Evolutionary conservation across 305 asterid genomes (phyloP).

Genomic region (Andrographis paniculata): DNA sequence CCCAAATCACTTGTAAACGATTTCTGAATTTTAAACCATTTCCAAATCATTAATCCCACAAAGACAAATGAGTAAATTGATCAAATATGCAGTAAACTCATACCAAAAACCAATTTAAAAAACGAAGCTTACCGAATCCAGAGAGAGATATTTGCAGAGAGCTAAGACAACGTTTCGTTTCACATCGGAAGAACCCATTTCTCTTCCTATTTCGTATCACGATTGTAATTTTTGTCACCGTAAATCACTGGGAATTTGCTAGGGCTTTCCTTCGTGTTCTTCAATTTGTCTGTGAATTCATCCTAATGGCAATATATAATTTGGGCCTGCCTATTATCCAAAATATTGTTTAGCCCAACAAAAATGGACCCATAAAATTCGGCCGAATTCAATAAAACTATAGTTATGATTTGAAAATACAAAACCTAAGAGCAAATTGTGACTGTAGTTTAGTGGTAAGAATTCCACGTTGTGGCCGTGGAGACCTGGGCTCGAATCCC

Average conservation of each 20-base stretch:
- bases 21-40: conserved; percentile 33
- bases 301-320: not conserved
- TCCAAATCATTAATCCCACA: conserved; percentile 1
- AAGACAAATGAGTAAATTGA: too few relatives aligned
- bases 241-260: not conserved
- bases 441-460: conserved; percentile 99
- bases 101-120: too few relatives aligned
- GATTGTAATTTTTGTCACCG: too few relatives aligned
- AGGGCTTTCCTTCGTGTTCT: not conserved
- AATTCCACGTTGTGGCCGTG: conserved; percentile 99
- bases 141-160: conserved; percentile 37
- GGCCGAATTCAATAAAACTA: too few relatives aligned
- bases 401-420: too few relatives aligned
- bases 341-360: not conserved
- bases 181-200: conserved; percentile 33
- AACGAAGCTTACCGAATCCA: conserved; percentile 38
- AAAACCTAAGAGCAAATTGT: conserved; percentile 15
- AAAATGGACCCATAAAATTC: not conserved
- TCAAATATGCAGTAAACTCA: too few relatives aligned
- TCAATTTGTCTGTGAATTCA: not conserved
- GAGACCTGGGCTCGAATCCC: conserved; percentile 99
- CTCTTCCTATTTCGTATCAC: not conserved
- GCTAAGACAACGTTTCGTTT: conserved; percentile 30
- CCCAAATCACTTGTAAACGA: conserved; percentile 24
- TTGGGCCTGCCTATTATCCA: not conserved